Evolutionary conservation across 2,329 filamentous ascomycete species (phyloP).

Genomic region (Simplicillium sp.): DNA sequence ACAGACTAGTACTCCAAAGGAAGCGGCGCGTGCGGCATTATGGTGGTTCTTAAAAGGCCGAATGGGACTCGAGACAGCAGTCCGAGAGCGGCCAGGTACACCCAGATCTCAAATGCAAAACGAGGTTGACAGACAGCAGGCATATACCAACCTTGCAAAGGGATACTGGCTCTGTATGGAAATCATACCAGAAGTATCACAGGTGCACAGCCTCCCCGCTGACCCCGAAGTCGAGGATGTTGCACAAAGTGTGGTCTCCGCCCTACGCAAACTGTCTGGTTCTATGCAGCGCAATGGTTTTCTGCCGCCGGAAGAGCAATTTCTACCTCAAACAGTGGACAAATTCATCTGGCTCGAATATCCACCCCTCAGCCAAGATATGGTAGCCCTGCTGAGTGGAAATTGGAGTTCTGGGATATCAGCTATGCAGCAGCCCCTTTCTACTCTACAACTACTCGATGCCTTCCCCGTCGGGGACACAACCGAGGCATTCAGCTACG

Average conservation of each 20-base stretch:
- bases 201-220: conserved; percentile 28
- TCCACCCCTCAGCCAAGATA: conserved; percentile 62
- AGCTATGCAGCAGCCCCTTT: conserved; percentile 34
- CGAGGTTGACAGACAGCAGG: conserved; percentile 57
- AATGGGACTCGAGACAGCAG: conserved; percentile 60
- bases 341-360: conserved; percentile 77
- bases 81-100: conserved; percentile 50
- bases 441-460: conserved; percentile 48
- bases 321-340: conserved; percentile 70
- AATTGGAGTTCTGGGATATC: conserved; percentile 40
- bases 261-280: conserved; percentile 63
- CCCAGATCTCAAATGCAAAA: conserved; percentile 44
- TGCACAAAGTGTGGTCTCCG: conserved; percentile 48
- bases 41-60: conserved; percentile 91
- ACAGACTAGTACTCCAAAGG: conserved; percentile 49
- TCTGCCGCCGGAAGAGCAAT: conserved; percentile 58
- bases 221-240: conserved; percentile 41
- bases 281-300: conserved; percentile 82
- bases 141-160: conserved; percentile 79
- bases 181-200: conserved; percentile 38
- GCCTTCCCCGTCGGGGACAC: conserved; percentile 72
- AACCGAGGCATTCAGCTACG: conserved; percentile 65
- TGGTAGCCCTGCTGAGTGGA: conserved; percentile 60
- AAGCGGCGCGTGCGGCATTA: conserved; percentile 62
- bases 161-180: conserved; percentile 68